Evolutionary conservation across 371 early-diverging fungal species (phyloP).

Genomic region (Paraphysoderma sedebokerense): DNA sequence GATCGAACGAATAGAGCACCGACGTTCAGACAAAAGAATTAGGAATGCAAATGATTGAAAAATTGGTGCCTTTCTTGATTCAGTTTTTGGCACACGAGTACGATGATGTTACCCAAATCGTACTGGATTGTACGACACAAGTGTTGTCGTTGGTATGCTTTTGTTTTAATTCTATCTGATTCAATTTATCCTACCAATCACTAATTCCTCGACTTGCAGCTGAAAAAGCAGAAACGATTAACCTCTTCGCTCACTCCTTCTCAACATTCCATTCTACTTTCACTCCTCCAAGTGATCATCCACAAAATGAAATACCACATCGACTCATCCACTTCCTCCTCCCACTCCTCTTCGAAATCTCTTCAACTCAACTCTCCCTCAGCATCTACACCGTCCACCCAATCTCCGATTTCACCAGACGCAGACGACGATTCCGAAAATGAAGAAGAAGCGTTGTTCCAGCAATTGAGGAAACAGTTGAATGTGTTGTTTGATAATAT

Average conservation of each 20-base stretch:
- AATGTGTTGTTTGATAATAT: constrained; percentile 54
- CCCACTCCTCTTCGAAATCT: too few relatives aligned
- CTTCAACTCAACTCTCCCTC: too few relatives aligned
- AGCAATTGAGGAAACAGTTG: constrained; percentile 38
- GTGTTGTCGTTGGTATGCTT: constrained; percentile 33
- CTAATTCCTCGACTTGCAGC: constrained; percentile 14
- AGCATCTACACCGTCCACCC: constrained; percentile 1
- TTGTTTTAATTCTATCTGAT: background rate
- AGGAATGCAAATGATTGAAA: constrained; percentile 26
- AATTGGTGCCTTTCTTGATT: constrained; percentile 44
- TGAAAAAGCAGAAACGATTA: constrained; percentile 18
- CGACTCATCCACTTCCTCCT: constrained; percentile 22
- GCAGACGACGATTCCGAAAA: constrained; percentile 59
- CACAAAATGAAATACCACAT: constrained; percentile 79
- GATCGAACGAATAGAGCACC: background rate
- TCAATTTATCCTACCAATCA: background rate
- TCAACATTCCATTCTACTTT: constrained; percentile 48
- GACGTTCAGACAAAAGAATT: constrained; percentile 21
- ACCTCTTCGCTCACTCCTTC: constrained; percentile 31
- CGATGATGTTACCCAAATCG: constrained; percentile 59
- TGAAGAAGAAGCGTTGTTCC: constrained; percentile 59
- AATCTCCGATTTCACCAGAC: constrained; percentile 22
- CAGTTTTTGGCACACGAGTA: constrained; percentile 57
- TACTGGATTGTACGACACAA: constrained; percentile 54
- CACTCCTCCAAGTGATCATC: constrained; percentile 53